Evolutionary conservation across 495 filamentous ascomycete genomes (phyloP), one percentile per base, ranked within the genome.

Genomic region (Aspergillus haitiensis): DNA sequence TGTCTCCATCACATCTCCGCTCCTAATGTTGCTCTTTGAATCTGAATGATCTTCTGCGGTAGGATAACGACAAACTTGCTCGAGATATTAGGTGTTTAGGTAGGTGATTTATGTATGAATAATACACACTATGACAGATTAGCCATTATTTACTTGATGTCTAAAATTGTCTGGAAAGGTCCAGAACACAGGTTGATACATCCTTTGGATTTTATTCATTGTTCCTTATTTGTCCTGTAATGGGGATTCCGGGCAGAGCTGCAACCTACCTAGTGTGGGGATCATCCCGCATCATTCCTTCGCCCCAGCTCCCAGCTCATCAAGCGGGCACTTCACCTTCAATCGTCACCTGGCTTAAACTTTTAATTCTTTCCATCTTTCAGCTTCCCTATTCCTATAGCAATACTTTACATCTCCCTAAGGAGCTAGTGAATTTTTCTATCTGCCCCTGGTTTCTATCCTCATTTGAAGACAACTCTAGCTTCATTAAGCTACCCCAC

Each of bases 121-220:
- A 27, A 27, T 27, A 27, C 21, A 1, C 21, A 1, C 21, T 27
- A 27, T 27, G 21, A 27, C 21, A 27, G 21, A 3, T 27, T 27
- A 27, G 21, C 21, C 21, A 27, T 3, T 27, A 27, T 27, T 1
- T 27, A 27, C 3, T 27, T 27, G 3, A 3, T 40, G 33, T 13
- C 10, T 52, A 35, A 33, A 36, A 34, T 11, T 15, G 18, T n/a
- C 49, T 36, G 10, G 37, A 40, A 52, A 36, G 15, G 49, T 52
- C 49, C 49, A 52, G 49, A 52, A 52, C 49, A 13, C 36, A 7
- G 37, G 2, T 36, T 52, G 32, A 36, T 35, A 33, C 15, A 15
- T 35, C 31, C 15, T 52, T 31, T 16, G 12, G 4, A 52, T 31
- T 21, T 5, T 27, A 27, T 27, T 27, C 21, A 27, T 27, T 27